Percentiles rank a stretch among this genome's conserved stretches.
These are phyloP conservation scores for Metschnikowia shivogae DNA, from an alignment of 805 yeast species.

Conservation along the genomic window DNA sequence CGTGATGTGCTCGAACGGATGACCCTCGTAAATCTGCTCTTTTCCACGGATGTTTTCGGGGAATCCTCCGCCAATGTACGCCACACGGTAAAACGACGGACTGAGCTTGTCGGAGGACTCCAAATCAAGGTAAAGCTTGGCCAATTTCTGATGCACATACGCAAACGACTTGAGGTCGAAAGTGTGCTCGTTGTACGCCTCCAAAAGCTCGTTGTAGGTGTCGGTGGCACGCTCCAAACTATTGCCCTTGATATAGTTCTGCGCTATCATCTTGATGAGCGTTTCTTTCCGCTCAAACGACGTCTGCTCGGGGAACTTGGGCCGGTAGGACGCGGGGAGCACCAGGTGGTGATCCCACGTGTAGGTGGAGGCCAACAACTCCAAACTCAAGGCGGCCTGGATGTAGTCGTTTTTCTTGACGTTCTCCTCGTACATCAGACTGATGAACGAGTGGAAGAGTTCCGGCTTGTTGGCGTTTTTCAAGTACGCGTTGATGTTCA, in stretches of 20 bases:
- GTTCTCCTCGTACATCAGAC: constrained; percentile 67
- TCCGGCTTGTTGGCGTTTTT: constrained; percentile 77
- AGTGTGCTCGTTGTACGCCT: constrained; percentile 66
- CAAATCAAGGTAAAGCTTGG: constrained; percentile 62
- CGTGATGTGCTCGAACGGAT: constrained; percentile 82
- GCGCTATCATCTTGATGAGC: constrained; percentile 65
- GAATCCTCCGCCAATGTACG: constrained; percentile 81
- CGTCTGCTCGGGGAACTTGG: constrained; percentile 74
- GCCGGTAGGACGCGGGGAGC: constrained; percentile 56
- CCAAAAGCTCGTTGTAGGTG: constrained; percentile 69
- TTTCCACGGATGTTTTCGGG: constrained; percentile 72
- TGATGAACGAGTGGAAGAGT: constrained; percentile 71
- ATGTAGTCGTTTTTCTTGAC: constrained; percentile 56
- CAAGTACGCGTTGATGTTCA: constrained; percentile 72
- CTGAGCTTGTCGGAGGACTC: constrained; percentile 67
- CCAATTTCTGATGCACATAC: constrained; percentile 61
- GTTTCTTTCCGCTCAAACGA: constrained; percentile 78
- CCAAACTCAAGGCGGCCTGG: constrained; percentile 81
- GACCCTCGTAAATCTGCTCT: constrained; percentile 78
- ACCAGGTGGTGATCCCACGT: constrained; percentile 61
- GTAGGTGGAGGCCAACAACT: constrained; percentile 71
- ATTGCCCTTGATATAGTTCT: constrained; percentile 63
- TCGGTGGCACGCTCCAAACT: constrained; percentile 78
- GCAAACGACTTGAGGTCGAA: constrained; percentile 76
- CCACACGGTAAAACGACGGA: constrained; percentile 74